Conservation (phyloP, 2,329 filamentous ascomycete genomes). For the Chrysoporthe deuterocubensis region DNA sequence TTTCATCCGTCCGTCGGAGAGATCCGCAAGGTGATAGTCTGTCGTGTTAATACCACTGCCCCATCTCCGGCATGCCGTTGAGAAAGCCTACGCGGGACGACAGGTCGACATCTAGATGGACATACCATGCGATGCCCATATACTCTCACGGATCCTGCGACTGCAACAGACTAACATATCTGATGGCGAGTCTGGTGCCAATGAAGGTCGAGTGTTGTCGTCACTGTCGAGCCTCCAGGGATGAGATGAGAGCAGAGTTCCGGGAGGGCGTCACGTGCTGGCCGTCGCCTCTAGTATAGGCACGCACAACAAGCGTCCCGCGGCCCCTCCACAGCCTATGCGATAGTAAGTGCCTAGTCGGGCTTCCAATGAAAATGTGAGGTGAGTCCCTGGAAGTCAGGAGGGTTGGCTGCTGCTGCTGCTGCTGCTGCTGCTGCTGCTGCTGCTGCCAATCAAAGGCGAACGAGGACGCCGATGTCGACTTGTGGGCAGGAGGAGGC, state of each 20-base stretch:
- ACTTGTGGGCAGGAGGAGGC: background rate
- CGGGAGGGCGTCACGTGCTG: background rate
- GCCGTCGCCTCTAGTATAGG: background rate
- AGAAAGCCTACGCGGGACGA: background rate
- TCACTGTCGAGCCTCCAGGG: background rate
- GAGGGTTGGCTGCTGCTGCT: background rate
- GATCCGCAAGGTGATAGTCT: background rate
- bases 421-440: background rate
- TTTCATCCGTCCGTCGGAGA: background rate
- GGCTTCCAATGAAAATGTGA: background rate
- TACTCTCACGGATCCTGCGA: background rate
- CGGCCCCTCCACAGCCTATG: background rate
- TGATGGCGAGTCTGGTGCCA: background rate
- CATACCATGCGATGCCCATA: background rate
- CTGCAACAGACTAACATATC: background rate
- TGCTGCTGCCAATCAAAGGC: background rate
- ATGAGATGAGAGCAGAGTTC: background rate
- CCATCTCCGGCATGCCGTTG: background rate
- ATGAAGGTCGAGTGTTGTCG: background rate
- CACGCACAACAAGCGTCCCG: background rate
- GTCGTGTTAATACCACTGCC: background rate
- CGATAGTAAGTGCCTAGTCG: background rate
- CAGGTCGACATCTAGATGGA: background rate
- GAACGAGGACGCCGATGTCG: background rate
- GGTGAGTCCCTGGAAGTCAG: background rate